Evolutionary conservation across 331 rosid genomes (phyloP).

Genomic region (Telfairia occidentalis): DNA sequence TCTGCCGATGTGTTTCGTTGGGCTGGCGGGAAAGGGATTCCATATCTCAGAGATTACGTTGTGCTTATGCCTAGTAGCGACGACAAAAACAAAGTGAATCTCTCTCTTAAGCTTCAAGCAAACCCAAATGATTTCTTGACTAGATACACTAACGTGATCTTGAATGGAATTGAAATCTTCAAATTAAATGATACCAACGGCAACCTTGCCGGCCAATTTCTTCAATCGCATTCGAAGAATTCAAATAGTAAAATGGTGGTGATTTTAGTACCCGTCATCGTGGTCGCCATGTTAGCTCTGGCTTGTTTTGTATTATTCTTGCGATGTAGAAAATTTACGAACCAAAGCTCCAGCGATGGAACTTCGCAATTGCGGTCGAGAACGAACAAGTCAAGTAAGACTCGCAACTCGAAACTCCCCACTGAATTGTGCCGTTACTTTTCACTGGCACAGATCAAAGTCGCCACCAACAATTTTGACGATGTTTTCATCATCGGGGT

Average conservation of each 20-base stretch:
- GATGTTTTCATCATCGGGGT: conserved; percentile 13
- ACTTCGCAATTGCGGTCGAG: conserved; percentile 16
- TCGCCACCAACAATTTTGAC: conserved; percentile 22
- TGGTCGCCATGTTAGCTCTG: neutral
- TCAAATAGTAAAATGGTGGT: neutral
- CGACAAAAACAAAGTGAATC: conserved; percentile 9
- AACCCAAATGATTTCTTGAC: neutral
- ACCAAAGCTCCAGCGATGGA: neutral
- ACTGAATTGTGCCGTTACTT: conserved; percentile 18
- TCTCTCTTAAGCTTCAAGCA: conserved; percentile 30
- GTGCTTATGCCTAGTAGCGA: fast-evolving
- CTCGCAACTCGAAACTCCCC: conserved; percentile 11
- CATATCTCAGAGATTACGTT: conserved; percentile 18
- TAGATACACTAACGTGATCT: neutral
- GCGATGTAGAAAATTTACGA: neutral
- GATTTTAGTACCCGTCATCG: neutral
- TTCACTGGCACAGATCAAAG: conserved; percentile 20
- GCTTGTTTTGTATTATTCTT: conserved; percentile 9
- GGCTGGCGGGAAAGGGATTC: conserved; percentile 10
- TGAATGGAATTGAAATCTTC: conserved; percentile 62
- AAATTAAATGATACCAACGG: conserved; percentile 23
- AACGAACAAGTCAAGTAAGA: conserved; percentile 19
- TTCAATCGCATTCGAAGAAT: neutral
- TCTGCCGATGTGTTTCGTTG: conserved; percentile 10
- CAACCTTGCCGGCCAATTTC: conserved; percentile 32